Percentiles rank a stretch among this genome's conserved stretches.
These are phyloP conservation scores for Tetratostichococcus sp. DNA, from an alignment of 139 green algal genomes.

Conservation along the genomic window DNA sequence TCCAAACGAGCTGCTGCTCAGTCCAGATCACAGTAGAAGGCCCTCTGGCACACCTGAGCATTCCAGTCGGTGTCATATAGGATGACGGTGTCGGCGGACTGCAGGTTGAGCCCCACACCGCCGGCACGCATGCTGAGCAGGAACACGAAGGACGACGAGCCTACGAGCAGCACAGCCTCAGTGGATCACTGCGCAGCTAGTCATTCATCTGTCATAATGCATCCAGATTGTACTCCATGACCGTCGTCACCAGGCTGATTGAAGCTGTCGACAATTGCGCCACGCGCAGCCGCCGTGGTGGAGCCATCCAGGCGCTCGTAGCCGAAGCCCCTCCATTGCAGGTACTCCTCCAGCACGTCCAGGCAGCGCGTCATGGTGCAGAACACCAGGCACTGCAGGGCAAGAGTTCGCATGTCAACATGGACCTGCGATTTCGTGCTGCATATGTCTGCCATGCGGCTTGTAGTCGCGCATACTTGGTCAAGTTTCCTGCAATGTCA, in stretches of 20 bases:
- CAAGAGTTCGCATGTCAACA: neutral
- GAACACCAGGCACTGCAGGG: conserved; percentile 67
- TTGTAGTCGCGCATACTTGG: too few relatives aligned
- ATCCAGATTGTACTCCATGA: too few relatives aligned
- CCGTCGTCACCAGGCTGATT: conserved; percentile 30
- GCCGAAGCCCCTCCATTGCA: conserved; percentile 47
- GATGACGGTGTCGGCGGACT: conserved; percentile 73
- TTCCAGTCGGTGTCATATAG: conserved; percentile 80
- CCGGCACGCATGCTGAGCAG: conserved; percentile 71
- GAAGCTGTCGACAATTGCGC: conserved; percentile 37
- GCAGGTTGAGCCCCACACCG: conserved; percentile 85
- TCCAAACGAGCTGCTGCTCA: too few relatives aligned
- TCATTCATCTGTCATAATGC: too few relatives aligned
- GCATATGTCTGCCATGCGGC: too few relatives aligned
- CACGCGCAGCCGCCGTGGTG: conserved; percentile 41
- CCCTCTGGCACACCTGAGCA: conserved; percentile 14
- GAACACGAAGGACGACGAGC: conserved; percentile 57
- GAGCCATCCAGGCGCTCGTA: conserved; percentile 64
- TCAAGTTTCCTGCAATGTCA: too few relatives aligned
- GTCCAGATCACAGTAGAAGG: too few relatives aligned
- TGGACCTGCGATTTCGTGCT: too few relatives aligned
- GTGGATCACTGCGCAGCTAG: too few relatives aligned
- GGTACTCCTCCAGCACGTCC: conserved; percentile 63
- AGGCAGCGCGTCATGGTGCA: conserved; percentile 71
- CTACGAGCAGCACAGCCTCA: conserved; percentile 32